Evolutionary conservation across 148 eudicot genomes (phyloP).

Genomic region (Hydrangea macrophylla): DNA sequence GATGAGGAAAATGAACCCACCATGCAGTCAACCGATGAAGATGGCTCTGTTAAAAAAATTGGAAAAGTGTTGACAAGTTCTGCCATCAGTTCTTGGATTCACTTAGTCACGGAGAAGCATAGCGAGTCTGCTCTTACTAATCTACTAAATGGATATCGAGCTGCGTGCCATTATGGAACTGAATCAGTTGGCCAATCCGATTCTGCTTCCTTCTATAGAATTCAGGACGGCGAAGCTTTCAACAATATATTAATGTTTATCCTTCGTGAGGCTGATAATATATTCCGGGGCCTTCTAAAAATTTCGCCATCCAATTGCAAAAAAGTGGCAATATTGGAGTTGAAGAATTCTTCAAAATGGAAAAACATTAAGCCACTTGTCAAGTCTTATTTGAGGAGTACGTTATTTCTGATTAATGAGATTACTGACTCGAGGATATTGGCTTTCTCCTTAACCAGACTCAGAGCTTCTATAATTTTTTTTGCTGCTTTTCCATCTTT

Average conservation of each 20-base stretch:
- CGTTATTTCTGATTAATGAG: conserved; percentile 73
- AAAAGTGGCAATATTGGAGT: conserved; percentile 47
- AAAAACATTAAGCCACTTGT: conserved; percentile 58
- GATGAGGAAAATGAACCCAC: conserved; percentile 41
- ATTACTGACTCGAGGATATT: conserved; percentile 64
- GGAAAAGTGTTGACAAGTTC: conserved; percentile 43
- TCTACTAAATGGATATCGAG: conserved; percentile 74
- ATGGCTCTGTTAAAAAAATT: conserved; percentile 23
- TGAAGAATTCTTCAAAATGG: conserved; percentile 70
- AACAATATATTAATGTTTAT: conserved; percentile 51
- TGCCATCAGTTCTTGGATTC: conserved; percentile 50
- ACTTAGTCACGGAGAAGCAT: conserved; percentile 45
- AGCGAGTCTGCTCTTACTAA: conserved; percentile 48
- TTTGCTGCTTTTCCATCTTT: conserved; percentile 78
- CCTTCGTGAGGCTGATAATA: conserved; percentile 71
- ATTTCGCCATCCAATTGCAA: conserved; percentile 54
- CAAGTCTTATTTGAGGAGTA: conserved; percentile 80
- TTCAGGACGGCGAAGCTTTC: conserved; percentile 58
- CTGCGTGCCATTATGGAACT: conserved; percentile 81
- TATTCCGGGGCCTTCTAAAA: conserved; percentile 55
- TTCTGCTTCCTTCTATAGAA: conserved; percentile 21
- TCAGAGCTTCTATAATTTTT: conserved; percentile 71
- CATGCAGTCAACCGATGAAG: conserved; percentile 26
- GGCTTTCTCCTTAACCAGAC: conserved; percentile 53
- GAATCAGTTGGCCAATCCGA: conserved; percentile 34